Percentiles rank a stretch among this genome's conserved stretches.
These are phyloP conservation scores for Dimocarpus longan DNA, from an alignment of 345 rosid species.

Conservation along the genomic window DNA sequence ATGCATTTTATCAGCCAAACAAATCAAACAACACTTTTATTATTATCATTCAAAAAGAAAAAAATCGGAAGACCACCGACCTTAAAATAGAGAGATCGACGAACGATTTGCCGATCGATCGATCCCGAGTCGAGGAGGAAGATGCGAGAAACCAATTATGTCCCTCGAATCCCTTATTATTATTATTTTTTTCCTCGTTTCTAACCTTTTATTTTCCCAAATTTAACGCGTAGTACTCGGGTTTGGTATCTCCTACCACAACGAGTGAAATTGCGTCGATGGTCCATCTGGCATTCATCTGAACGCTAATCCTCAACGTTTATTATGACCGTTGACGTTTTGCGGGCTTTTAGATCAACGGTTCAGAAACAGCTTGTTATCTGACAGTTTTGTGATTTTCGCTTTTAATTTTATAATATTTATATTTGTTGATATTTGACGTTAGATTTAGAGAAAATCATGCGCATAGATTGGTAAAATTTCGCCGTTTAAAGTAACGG, in stretches of 20 bases:
- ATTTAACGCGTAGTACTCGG: not conserved
- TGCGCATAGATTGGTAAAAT: too few relatives aligned
- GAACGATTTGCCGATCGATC: conserved; percentile 26
- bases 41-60: not conserved
- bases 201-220: not conserved
- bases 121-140: conserved; percentile 19
- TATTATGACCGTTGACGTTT: not conserved
- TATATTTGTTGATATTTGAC: too few relatives aligned
- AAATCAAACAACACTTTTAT: not conserved
- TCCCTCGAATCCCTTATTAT: not conserved
- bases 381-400: too few relatives aligned
- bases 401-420: too few relatives aligned
- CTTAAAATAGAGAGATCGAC: conserved; percentile 25
- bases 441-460: too few relatives aligned
- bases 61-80: conserved; percentile 18
- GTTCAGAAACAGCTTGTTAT: not conserved
- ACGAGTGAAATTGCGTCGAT: not conserved
- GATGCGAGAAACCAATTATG: not conserved
- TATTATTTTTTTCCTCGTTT: not conserved
- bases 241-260: not conserved
- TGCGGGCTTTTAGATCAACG: not conserved
- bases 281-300: conserved; percentile 17
- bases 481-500: too few relatives aligned
- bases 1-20: not conserved
- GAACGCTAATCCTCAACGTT: not conserved